Percentiles rank a stretch among this genome's conserved stretches.
Evolutionary conservation across 768 basidiomycete species (phyloP).

Genomic region (Boletus rubroflammeus): DNA sequence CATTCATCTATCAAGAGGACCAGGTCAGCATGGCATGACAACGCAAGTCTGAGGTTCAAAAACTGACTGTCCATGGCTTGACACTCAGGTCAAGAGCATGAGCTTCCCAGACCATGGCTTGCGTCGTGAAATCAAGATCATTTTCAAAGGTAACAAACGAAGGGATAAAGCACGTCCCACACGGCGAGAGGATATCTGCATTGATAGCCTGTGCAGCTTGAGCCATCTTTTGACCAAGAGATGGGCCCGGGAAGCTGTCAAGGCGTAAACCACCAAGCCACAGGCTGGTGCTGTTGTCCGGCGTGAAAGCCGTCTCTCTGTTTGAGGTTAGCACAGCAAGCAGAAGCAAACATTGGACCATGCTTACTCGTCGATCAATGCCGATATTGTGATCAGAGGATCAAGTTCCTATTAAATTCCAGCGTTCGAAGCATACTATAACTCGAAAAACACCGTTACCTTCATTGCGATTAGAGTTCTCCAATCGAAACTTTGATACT

Average conservation of each 20-base stretch:
- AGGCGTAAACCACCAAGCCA: constrained; percentile 72
- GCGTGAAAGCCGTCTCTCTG: constrained; percentile 40
- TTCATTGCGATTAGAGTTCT: constrained; percentile 71
- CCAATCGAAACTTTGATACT: constrained; percentile 87
- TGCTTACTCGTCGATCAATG: constrained; percentile 61
- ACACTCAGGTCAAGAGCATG: constrained; percentile 61
- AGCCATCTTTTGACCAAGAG: constrained; percentile 55
- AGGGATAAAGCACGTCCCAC: constrained; percentile 40
- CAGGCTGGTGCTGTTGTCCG: constrained; percentile 46
- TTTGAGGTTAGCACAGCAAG: neutral
- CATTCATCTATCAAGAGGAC: constrained; percentile 47
- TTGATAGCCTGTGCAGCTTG: constrained; percentile 64
- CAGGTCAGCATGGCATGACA: neutral
- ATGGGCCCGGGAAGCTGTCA: constrained; percentile 59
- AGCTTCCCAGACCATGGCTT: constrained; percentile 63
- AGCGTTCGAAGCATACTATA: neutral
- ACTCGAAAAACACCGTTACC: constrained; percentile 28
- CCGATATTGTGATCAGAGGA: constrained; percentile 53
- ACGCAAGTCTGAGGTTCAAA: neutral
- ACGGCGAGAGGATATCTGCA: constrained; percentile 65
- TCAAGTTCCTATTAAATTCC: constrained; percentile 46
- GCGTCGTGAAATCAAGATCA: constrained; percentile 58
- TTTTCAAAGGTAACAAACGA: constrained; percentile 41
- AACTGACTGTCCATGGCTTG: constrained; percentile 70
- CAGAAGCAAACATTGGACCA: neutral